Evolutionary conservation across 805 yeast genomes (phyloP).

Genomic region (Saccharomyces jurei): DNA sequence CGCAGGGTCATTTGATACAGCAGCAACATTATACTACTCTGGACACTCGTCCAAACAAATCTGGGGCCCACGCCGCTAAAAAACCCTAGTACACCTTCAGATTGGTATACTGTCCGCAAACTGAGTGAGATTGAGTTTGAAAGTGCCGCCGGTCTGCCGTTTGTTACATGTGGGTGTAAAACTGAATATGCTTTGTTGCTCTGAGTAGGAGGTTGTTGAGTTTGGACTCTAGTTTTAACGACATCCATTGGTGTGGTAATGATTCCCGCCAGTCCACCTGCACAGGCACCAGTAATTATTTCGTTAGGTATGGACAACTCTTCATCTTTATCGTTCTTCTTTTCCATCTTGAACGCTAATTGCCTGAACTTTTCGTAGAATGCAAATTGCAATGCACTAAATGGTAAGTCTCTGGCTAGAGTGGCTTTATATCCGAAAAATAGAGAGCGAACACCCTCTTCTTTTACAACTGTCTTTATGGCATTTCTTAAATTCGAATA

Average conservation of each 20-base stretch:
- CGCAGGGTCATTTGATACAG: constrained; percentile 74
- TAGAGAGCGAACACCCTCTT: constrained; percentile 70
- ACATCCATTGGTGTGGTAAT: constrained; percentile 90
- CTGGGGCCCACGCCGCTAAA: constrained; percentile 97
- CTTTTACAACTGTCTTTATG: constrained; percentile 46
- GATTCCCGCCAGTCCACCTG: constrained; percentile 88
- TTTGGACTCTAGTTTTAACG: constrained; percentile 86
- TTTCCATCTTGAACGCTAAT: constrained; percentile 40
- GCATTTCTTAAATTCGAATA: constrained; percentile 74
- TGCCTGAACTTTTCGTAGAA: constrained; percentile 80
- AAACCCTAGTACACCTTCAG: constrained; percentile 72
- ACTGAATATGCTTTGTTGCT: neutral
- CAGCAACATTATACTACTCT: constrained; percentile 87
- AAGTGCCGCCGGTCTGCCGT: constrained; percentile 17
- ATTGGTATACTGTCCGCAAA: constrained; percentile 44
- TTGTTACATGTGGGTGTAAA: constrained; percentile 3
- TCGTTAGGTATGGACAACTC: constrained; percentile 56
- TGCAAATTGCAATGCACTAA: constrained; percentile 92
- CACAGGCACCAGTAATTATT: constrained; percentile 83
- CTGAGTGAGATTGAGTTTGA: constrained; percentile 43
- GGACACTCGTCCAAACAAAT: constrained; percentile 92
- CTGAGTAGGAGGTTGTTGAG: constrained; percentile 46
- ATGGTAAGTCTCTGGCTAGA: constrained; percentile 83
- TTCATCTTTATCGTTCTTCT: constrained; percentile 25
- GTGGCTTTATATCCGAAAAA: constrained; percentile 94